These are phyloP conservation scores for Suillus sp. DNA, from an alignment of 768 basidiomycete species.

Conservation along the genomic window DNA sequence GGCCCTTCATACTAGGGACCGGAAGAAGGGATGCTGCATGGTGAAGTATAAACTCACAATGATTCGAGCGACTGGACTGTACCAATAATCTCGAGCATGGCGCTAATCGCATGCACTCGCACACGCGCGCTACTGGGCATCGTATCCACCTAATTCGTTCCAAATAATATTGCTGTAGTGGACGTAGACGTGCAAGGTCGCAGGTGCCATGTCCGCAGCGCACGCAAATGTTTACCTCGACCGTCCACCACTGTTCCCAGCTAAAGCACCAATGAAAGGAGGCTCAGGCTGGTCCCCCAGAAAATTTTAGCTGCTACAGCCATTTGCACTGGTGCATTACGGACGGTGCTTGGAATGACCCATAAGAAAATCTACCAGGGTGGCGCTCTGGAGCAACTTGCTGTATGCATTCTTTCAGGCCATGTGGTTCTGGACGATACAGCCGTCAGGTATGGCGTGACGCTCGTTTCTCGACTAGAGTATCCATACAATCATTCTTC, in stretches of 20 bases:
- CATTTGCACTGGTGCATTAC: too few relatives aligned
- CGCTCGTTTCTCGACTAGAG: too few relatives aligned
- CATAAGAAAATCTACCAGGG: too few relatives aligned
- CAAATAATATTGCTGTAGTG: neutral
- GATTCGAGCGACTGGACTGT: neutral
- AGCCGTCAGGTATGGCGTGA: too few relatives aligned
- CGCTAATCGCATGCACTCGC: neutral
- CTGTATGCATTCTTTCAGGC: too few relatives aligned
- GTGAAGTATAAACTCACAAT: neutral
- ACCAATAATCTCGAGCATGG: neutral
- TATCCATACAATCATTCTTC: too few relatives aligned
- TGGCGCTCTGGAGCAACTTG: too few relatives aligned
- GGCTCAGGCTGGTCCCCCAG: too few relatives aligned
- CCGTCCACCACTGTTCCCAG: neutral
- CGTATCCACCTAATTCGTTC: neutral
- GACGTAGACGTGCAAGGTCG: neutral
- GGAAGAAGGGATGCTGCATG: neutral
- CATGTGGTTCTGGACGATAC: too few relatives aligned
- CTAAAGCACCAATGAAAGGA: neutral
- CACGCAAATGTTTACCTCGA: neutral
- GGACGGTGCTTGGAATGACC: too few relatives aligned
- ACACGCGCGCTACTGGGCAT: neutral
- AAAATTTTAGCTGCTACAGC: too few relatives aligned
- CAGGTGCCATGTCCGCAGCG: neutral
- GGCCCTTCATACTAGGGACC: neutral